phyloP scores from a whole-genome alignment of 1,284 basidiomycete genomes.

The Malassezia slooffiae region DNA sequence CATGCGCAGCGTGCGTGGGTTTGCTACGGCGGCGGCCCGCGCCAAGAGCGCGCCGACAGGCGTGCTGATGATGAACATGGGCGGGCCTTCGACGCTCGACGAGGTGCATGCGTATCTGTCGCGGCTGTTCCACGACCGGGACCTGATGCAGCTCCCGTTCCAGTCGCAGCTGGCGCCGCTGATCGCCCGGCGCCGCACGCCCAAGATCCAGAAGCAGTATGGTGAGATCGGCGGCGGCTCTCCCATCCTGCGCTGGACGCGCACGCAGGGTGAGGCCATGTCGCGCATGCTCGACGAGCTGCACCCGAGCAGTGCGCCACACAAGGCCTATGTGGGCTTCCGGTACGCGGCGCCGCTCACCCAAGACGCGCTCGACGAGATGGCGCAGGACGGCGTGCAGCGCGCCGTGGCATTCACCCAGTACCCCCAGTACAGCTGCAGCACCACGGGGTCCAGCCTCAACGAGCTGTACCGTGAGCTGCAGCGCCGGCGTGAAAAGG shows the following conservation, averaged over 20 bases:
- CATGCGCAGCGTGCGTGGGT: not conserved
- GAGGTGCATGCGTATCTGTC: slow-evolving; percentile 62
- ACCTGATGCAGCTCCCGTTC: slow-evolving; percentile 85
- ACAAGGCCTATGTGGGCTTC: slow-evolving; percentile 71
- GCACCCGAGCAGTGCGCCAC: slow-evolving; percentile 79
- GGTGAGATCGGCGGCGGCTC: slow-evolving; percentile 89
- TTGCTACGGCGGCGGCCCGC: not conserved
- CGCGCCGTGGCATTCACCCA: slow-evolving; percentile 93
- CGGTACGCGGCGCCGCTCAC: slow-evolving; percentile 74
- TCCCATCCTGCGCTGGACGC: slow-evolving; percentile 87
- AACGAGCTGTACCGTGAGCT: slow-evolving; percentile 71
- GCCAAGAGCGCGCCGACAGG: slow-evolving; percentile 51
- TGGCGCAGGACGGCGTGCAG: slow-evolving; percentile 81
- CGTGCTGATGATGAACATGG: slow-evolving; percentile 97
- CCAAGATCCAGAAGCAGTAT: slow-evolving; percentile 90
- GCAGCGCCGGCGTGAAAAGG: slow-evolving; percentile 45
- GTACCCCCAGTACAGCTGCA: slow-evolving; percentile 98
- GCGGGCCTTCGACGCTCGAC: slow-evolving; percentile 67
- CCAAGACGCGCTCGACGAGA: slow-evolving; percentile 66
- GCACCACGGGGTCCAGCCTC: slow-evolving; percentile 88
- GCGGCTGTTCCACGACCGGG: slow-evolving; percentile 84
- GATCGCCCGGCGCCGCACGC: slow-evolving; percentile 83
- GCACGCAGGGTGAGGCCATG: slow-evolving; percentile 81
- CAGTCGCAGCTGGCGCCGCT: slow-evolving; percentile 74
- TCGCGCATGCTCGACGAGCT: slow-evolving; percentile 81